Evolutionary conservation across 2,329 filamentous ascomycete species (phyloP).

Genomic region (Fusarium humuli): DNA sequence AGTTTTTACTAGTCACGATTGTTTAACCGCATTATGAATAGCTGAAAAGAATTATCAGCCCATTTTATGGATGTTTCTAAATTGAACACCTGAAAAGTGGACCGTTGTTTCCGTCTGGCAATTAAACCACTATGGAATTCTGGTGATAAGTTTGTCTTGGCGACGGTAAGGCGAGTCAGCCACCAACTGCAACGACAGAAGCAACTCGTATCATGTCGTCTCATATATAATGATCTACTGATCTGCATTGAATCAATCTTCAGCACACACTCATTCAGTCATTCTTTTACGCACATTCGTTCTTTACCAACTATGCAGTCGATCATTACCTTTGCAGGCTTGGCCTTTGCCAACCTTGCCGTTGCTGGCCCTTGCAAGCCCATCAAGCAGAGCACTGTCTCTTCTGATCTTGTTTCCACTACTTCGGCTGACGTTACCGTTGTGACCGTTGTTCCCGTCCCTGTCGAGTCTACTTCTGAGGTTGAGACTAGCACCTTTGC

Average conservation of each 20-base stretch:
- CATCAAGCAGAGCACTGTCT: background rate
- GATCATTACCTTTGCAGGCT: slow-evolving; percentile 10
- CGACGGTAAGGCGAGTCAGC: background rate
- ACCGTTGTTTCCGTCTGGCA: background rate
- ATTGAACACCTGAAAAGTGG: background rate
- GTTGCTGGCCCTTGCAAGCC: slow-evolving; percentile 12
- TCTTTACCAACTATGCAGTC: slow-evolving; percentile 2
- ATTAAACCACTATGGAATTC: background rate
- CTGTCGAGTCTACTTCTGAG: background rate
- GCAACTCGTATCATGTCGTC: background rate
- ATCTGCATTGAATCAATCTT: background rate
- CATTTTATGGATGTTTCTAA: background rate
- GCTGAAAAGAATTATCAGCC: background rate
- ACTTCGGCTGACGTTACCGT: background rate
- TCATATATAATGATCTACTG: slow-evolving; percentile 8
- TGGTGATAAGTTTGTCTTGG: background rate
- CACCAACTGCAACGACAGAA: background rate
- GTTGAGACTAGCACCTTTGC: background rate
- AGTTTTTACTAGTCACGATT: background rate
- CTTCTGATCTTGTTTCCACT: background rate
- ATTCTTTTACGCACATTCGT: background rate
- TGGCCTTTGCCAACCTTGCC: slow-evolving; percentile 14
- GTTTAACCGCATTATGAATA: background rate
- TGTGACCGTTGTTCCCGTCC: background rate
- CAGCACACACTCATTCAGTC: background rate